Evolutionary conservation across 805 yeast genomes (phyloP), one percentile per base, ranked within the genome.

Genomic region (Babjeviella inositovora): DNA sequence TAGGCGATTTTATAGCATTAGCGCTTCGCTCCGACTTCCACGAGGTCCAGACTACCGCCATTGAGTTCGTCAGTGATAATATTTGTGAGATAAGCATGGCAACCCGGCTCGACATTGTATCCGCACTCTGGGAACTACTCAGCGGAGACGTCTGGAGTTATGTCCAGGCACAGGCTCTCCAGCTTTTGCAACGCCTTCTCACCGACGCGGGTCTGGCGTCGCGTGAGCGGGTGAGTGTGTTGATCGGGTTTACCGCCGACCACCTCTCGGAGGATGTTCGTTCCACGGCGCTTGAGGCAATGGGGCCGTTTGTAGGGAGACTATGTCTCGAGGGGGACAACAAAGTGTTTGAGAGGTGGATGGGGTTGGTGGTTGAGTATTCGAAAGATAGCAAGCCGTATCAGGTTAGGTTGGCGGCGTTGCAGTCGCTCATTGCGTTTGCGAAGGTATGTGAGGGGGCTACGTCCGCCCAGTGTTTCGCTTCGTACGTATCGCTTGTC

Each of bases 211-310:
- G 37, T n/a, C 26, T 38, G 1, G 35, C 37, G 1, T 27, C 33
- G 8, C 27, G 37, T 2, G 21, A 33, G 2, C 35, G 37, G 12
- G 37, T 50, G 34, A 28, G 39, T 3, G 23, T 43, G 8, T 40
- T 60, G 18, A 39, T 45, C 15, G 29, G 35, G 3, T 30, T 46
- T 9, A 30, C 49, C n/a, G 39, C 43, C 15, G 33, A 39, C 3
- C 27, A 37, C 4, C 42, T 43, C 14, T 55, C 61, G 20, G 71
- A 64, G 26, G 62, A 57, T 14, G 43, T 66, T n/a, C 52, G 46
- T 27, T 45, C 62, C 11, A 47, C 64, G 4, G 50, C 69, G 0
- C 34, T 72, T 9, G 70, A 66, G 35, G 50, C 64, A 2, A 37
- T 70, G 7, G 79, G 80, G 0, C 42, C 57, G 2, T 41, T 57